A percentile compares a stretch with the other conserved stretches of the same genome.
These are phyloP conservation scores for Backusella morwellensis DNA, from an alignment of 192 early-diverging fungal genomes.

Conservation along the genomic window DNA sequence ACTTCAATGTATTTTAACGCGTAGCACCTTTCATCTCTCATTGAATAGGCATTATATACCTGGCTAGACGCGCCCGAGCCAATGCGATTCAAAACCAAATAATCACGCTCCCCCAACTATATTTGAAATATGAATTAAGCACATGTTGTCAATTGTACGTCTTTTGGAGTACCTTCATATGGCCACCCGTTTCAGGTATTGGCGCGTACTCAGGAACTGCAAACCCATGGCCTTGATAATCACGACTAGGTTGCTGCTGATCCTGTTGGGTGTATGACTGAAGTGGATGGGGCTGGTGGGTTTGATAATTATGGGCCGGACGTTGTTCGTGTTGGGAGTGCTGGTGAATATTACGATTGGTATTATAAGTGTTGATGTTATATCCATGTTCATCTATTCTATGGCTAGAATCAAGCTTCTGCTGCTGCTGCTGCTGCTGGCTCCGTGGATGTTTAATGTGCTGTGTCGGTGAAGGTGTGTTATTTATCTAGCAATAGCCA, in stretches of 20 bases:
- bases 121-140: neutral
- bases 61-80: conserved; percentile 88
- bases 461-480: neutral
- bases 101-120: conserved; percentile 44
- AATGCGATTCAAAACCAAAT: conserved; percentile 53
- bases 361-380: neutral
- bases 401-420: neutral
- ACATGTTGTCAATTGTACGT: neutral
- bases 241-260: neutral
- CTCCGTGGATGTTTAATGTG: neutral
- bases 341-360: neutral
- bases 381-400: neutral
- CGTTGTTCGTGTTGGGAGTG: too few species aligned
- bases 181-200: neutral
- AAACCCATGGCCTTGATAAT: neutral
- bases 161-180: neutral
- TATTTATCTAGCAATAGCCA: neutral
- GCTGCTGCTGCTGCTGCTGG: neutral
- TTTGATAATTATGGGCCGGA: too few species aligned
- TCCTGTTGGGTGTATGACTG: too few species aligned
- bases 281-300: too few species aligned
- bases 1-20: conserved; percentile 79
- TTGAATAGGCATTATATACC: conserved; percentile 84
- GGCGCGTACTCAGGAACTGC: neutral
- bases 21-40: conserved; percentile 71